Evolutionary conservation across 2,329 filamentous ascomycete species (phyloP), one percentile per base, ranked within the genome.

Genomic region (Cladophialophora bantiana): DNA sequence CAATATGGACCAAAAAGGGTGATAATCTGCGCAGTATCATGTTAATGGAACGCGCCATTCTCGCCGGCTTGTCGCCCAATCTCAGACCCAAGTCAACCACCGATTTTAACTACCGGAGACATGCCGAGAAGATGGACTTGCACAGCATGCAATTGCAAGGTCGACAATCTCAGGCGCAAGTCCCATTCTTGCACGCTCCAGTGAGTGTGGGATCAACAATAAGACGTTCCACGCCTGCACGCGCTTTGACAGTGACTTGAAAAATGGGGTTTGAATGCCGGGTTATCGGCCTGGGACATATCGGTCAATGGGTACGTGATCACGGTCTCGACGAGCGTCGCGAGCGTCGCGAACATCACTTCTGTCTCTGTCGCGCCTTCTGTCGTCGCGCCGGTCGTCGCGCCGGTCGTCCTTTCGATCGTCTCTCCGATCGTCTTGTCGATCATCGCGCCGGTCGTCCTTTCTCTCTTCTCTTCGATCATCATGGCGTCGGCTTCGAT

Each of bases 1-100:
- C 91, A 73, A 87, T 98, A 75, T 98, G 94, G 94, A 95, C 97
- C 81, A 92, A 95, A 69, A 91, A 96, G 75, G 89, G 89, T 26
- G 89, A 88, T 67, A 93, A 95, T 79, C 85, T 92, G 75, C 88
- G 86, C 72, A 95, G 93, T 5, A 86, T 95, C 72, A 88, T 94
- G 76, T 86, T 84, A 70, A 85, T 97, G 67, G 84, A 94, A 57
- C 82, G 87, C 69, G 90, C 88, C 56, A 89, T 97, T 60, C 82
- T 96, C 56, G 86, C 89, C 59, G 87, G 91, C 71, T 82, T 97
- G 35, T 90, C 90, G 5, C 81, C 85, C 1, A 91, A 95, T 76
- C 81, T 96, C 71, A 84, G 84, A 66, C 92, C 92, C 45, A 90
- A 90, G 81, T 80, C 80, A 34, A 79, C 83, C 40, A 81, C 81